Base-by-base conservation (phyloP, 2,329 filamentous ascomycete species). In the Exophiala sp. region DNA sequence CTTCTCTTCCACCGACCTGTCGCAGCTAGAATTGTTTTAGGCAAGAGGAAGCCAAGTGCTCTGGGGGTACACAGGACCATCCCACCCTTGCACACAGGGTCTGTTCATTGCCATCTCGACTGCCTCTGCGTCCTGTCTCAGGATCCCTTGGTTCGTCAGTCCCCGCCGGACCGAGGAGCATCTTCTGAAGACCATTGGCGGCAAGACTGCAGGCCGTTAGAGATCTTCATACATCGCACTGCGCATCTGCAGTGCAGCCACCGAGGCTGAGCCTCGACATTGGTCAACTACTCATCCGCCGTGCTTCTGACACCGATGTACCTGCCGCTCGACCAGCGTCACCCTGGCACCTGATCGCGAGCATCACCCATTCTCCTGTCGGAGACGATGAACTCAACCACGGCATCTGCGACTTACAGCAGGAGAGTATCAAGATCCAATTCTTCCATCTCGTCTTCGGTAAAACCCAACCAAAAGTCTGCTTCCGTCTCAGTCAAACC, bases 361-460 rank as follows among this genome's bases (percentile, higher is more conserved):
- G 16, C 18, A 21, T 29, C 24, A 14, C 11, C 32, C 35, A 37
- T 6, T 35, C 16, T 40, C 11, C 27, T 47, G 24, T 27, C 47
- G 38, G 38, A 39, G 43, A 53, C 37, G 30, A 57, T 57, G 55
- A 52, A 40, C 48, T 24, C 48, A 39, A 38, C 46, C 41, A 37
- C 40, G 13, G 40, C 40, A n/a, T 32, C 52, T 43, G 32, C 51
- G 16, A 48, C 54, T 11, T 47, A 53, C 21, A 50, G 43, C 38
- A 41, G 48, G 37, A 54, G 49, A 46, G 63, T 63, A 34, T 70
- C 71, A 58, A 66, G 70, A 51, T 68, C 67, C 24, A 70, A 68
- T 56, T 73, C 72, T 56, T 73, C 72, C 24, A 57, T 68, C 37
- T 73, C 71, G 38, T 72, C 70, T 46, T 70, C 72, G 13, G 42